Evolutionary conservation across 164 flowering plant genomes (phyloP).

Genomic region (Santalum album): DNA sequence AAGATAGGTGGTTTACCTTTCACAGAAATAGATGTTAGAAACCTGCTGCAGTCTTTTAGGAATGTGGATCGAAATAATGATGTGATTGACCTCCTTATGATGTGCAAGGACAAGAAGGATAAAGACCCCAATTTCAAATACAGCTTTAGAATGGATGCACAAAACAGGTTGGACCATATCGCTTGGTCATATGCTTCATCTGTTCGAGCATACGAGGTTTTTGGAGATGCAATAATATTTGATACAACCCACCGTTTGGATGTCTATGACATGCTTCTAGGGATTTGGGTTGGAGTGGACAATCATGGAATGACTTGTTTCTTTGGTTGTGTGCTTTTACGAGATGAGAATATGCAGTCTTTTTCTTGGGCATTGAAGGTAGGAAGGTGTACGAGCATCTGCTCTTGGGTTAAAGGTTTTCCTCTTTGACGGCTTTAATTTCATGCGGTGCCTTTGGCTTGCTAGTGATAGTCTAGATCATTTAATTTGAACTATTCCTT

Average conservation of each 20-base stretch:
- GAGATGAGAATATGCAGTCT: slow-evolving; percentile 64
- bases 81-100: slow-evolving; percentile 52
- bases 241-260: slow-evolving; percentile 74
- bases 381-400: slow-evolving; percentile 8
- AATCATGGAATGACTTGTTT: slow-evolving; percentile 64
- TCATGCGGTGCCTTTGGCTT: not conserved
- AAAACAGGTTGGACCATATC: slow-evolving; percentile 67
- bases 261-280: slow-evolving; percentile 67
- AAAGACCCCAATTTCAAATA: slow-evolving; percentile 54
- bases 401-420: not conserved
- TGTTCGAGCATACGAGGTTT: slow-evolving; percentile 39
- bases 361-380: slow-evolving; percentile 89
- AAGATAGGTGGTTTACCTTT: slow-evolving; percentile 70
- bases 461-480: not conserved
- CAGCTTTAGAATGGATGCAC: slow-evolving; percentile 53
- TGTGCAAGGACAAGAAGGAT: slow-evolving; percentile 76
- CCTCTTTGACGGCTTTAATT: no score
- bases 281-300: slow-evolving; percentile 77
- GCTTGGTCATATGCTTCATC: slow-evolving; percentile 75
- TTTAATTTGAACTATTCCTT: no score
- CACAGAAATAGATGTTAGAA: slow-evolving; percentile 72
- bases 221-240: slow-evolving; percentile 70
- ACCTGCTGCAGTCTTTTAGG: slow-evolving; percentile 62
- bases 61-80: slow-evolving; percentile 62
- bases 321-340: slow-evolving; percentile 66